Evolutionary conservation across 345 rosid genomes (phyloP), one percentile per base, ranked within the genome.

Genomic region (Atalantia buxifolia): DNA sequence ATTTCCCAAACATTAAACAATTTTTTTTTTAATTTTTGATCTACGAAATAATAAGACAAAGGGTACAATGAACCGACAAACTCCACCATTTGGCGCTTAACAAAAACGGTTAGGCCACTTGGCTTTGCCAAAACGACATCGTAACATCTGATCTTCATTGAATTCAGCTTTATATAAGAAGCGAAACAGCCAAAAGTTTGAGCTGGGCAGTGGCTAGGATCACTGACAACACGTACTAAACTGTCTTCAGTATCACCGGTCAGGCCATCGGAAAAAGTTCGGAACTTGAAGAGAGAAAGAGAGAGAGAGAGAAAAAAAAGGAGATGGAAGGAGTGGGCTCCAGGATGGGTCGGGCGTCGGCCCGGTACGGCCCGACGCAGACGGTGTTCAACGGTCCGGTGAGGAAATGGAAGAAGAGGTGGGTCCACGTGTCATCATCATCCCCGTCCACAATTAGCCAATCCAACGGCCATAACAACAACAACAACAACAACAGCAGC

Each of bases 361-460:
- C 97, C 59, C 85, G 97, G 72, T 92, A 89, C 86, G 93, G 94
- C 66, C 87, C 90, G 18, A 82, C 94, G 1, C 76, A 97, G 50
- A 77, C 92, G 30, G 94, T 92, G 66, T 91, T 96, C 79, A 94
- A 84, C 78, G 97, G 99, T 12, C 97, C 95, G 14, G 99, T 96
- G 24, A 88, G 98, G 84, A 92, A 87, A 88, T 94, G 99, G 99
- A 96, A 89, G 94, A 92, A 90, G 90, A 92, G 88, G 86, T 96
- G 99, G 99, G 97, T 96, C 83, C 95, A 95, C 84, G 94, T 96
- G 71, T 80, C 92, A 4, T 81, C 88, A 4, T 75, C 86, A 12
- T 53, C 70, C 3, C 27, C 83, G 18, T 16, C 88, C 50, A 84
- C 77, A 84, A 76, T 74, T 75, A 75, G 76, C 67, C 90, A 85